Base-by-base conservation (phyloP, 208 protist genomes). In the Sergeia podlipaevii region DNA sequence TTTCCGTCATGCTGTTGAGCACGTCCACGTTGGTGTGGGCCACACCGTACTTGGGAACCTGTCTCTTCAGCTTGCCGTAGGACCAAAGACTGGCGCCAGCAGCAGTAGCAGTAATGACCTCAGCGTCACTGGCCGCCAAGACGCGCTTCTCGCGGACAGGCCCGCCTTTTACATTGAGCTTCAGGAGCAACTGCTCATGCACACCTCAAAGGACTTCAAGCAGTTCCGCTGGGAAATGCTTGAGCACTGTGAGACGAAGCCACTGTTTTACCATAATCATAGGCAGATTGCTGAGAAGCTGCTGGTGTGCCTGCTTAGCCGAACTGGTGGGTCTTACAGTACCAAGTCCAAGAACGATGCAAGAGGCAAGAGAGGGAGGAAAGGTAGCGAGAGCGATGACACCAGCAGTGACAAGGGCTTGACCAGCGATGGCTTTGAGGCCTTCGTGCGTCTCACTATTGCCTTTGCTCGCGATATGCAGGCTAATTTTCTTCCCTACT, bases 1-100 rank as follows among this genome's bases (percentile, higher is more conserved):
- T 20, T 95, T 95, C 44, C 77, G 80, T n/a, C 61, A 89, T 34
- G 89, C 89, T 0, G 80, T 96, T 5, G 78, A 96, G 71, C 70
- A 92, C 43, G 89, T 96, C n/a, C 85, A 87, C 37, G 71, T 96
- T 8, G 83, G 89, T 13, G 70, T 96, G 4, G 89, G 89, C 1
- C 80, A 96, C 70, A 74, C 69, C 37, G 78, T 91, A 10, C 64
- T 96, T 6, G 85, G 89, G 24, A 81, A 78, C 49, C 55, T 96
- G n/a, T 73, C 65, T 18, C 67, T 96, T 3, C 59, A 77, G 18
- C 72, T 90, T 15, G 75, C 74, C 17, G 77, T 59, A 7, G 33
- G 33, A 38, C 15, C 33, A 38, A 38, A 15, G 33, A 15, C 17
- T 21, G 4, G 5, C 39, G n/a, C 24, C 34, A 30, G 17, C 39